phyloP scores from a whole-genome alignment of 176 grass and related monocot genomes.

The Puya raimondii region DNA sequence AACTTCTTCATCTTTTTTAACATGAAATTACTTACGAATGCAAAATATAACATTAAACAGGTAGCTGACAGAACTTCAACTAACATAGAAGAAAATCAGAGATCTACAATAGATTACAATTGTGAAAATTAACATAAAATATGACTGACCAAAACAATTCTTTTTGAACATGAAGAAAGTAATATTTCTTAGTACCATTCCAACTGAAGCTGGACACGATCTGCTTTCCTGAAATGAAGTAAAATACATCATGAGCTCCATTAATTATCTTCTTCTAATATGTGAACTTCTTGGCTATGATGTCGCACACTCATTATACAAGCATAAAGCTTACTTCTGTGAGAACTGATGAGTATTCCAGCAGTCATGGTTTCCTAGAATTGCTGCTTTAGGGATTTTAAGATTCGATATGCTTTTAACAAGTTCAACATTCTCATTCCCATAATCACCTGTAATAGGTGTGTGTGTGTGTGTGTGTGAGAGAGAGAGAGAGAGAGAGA shows the following conservation, averaged over 20 bases:
- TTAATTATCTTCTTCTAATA: neutral
- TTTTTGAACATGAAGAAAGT: neutral
- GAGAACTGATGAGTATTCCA: constrained; percentile 82
- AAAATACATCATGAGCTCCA: constrained; percentile 27
- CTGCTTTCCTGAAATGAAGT: constrained; percentile 54
- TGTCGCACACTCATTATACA: constrained; percentile 13
- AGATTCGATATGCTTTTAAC: constrained; percentile 88
- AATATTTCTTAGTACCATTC: constrained; percentile 37
- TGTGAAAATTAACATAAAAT: no score
- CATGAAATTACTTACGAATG: no score
- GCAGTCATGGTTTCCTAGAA: constrained; percentile 96
- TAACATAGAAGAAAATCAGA: no score
- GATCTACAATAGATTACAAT: no score
- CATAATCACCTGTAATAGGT: constrained; percentile 67
- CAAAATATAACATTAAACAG: no score
- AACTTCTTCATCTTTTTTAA: neutral
- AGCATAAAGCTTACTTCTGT: constrained; percentile 51
- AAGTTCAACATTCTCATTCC: constrained; percentile 91
- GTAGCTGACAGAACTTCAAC: no score
- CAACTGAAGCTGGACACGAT: constrained; percentile 64
- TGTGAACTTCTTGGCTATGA: constrained; percentile 2
- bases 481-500: constrained; percentile 4
- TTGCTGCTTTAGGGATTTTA: constrained; percentile 65
- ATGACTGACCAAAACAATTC: neutral
- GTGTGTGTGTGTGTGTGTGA: neutral